phyloP scores from a whole-genome alignment of 352 stramenopile species.

The Pythium rishiriense region DNA sequence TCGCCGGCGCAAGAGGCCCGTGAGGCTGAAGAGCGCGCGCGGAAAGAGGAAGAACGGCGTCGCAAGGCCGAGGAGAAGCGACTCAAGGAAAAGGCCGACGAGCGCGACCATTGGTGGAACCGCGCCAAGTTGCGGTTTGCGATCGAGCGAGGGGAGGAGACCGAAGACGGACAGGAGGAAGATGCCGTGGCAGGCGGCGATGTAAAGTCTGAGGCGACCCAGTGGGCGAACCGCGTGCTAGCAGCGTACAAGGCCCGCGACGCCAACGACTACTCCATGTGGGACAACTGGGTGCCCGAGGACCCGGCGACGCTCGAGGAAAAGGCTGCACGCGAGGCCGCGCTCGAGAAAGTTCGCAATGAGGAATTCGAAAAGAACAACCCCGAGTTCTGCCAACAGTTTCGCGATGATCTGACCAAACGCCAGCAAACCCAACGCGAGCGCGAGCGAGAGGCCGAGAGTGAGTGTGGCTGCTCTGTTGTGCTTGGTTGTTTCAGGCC shows the following conservation, averaged over 20 bases:
- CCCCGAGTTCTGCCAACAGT: conserved; percentile 76
- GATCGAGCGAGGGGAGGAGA: conserved; percentile 24
- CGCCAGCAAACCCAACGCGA: conserved; percentile 55
- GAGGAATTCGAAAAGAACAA: conserved; percentile 77
- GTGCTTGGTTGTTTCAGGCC: no score
- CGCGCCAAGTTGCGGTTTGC: conserved; percentile 60
- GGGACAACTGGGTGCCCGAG: conserved; percentile 69
- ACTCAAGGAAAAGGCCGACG: conserved; percentile 49
- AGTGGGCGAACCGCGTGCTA: conserved; percentile 62
- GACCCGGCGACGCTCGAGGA: conserved; percentile 70
- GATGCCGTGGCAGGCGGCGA: conserved; percentile 5
- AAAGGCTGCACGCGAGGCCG: conserved; percentile 47
- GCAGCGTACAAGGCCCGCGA: conserved; percentile 72
- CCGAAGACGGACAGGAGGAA: conserved; percentile 16
- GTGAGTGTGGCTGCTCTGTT: conserved; percentile 31
- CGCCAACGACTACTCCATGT: conserved; percentile 84
- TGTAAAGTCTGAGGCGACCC: conserved; percentile 20
- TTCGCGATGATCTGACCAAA: conserved; percentile 70
- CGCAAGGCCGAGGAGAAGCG: conserved; percentile 46
- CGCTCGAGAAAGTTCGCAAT: conserved; percentile 66
- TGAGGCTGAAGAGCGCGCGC: conserved; percentile 41
- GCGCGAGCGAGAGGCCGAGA: conserved; percentile 50
- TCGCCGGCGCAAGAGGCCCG: conserved; percentile 67
- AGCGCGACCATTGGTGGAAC: conserved; percentile 69
- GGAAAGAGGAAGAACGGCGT: conserved; percentile 41